Percentiles rank a stretch among this genome's conserved stretches.
Conservation (phyloP, 1,284 basidiomycete species). For the Hemileia vastatrix region DNA sequence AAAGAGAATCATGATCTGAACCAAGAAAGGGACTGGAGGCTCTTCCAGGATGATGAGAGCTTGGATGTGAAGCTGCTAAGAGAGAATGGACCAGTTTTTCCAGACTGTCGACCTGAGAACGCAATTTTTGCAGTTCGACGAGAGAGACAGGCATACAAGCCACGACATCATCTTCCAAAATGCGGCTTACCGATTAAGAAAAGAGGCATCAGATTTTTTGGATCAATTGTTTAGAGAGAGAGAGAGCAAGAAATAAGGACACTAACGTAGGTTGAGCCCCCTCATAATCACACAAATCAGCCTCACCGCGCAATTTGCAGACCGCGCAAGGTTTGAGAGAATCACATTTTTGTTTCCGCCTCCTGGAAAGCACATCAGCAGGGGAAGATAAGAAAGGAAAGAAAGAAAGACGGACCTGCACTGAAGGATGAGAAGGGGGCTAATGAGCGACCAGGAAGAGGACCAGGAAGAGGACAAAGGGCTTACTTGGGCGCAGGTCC, state of each 20-base stretch:
- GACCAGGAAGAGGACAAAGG: background rate
- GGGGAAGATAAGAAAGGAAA: background rate
- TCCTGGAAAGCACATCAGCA: slow-evolving; percentile 6
- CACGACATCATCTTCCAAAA: slow-evolving; percentile 20
- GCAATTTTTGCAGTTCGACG: slow-evolving; percentile 12
- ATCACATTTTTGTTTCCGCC: slow-evolving; percentile 23
- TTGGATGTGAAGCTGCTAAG: too few species aligned
- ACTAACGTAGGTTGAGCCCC: slow-evolving; percentile 5
- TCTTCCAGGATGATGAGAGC: too few species aligned
- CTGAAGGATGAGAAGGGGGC: background rate
- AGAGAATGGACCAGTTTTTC: slow-evolving; percentile 12
- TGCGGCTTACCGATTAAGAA: background rate
- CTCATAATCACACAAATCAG: slow-evolving; percentile 21
- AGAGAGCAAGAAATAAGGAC: background rate
- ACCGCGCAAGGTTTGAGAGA: slow-evolving; percentile 22
- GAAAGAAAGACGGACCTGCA: slow-evolving; percentile 6
- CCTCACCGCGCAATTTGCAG: slow-evolving; percentile 22
- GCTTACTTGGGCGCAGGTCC: slow-evolving; percentile 19
- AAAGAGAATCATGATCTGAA: too few species aligned
- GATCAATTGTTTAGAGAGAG: background rate
- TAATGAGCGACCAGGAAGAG: background rate
- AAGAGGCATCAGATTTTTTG: background rate
- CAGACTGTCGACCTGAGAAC: slow-evolving; percentile 10
- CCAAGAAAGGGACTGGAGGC: too few species aligned
- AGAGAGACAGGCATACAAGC: slow-evolving; percentile 6